A percentile compares a stretch with the other conserved stretches of the same genome.
Conservation (phyloP, 257 asterid genomes). For the Solanum tarijense region DNA sequence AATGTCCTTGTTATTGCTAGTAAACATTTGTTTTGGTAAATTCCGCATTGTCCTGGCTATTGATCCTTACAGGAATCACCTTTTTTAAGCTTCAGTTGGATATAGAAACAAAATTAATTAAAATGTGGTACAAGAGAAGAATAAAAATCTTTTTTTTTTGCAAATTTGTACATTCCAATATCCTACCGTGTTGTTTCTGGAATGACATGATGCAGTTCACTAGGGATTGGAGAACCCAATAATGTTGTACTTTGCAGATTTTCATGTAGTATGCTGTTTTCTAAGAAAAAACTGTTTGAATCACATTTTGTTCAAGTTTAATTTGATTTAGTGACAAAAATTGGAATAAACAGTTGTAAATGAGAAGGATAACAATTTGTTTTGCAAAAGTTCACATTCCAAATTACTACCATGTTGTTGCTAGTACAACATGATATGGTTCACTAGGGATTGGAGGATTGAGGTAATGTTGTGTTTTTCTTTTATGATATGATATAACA, state of each 20-base stretch:
- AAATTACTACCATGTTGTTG: not conserved
- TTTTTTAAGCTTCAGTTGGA: not conserved
- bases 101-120: not conserved
- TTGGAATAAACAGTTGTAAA: not conserved
- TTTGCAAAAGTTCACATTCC: not conserved
- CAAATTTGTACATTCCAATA: not conserved
- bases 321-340: not conserved
- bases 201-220: not conserved
- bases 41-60: not conserved
- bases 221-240: not conserved
- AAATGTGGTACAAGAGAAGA: not conserved
- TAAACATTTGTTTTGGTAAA: not conserved
- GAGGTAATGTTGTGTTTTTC: not conserved
- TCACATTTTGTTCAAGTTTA: not conserved
- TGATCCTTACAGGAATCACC: not conserved
- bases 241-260: not conserved
- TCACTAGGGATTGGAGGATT: not conserved
- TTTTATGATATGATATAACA: not conserved
- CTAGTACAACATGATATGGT: not conserved
- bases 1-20: not conserved
- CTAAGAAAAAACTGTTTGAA: not conserved
- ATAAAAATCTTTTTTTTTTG: not conserved
- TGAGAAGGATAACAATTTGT: not conserved
- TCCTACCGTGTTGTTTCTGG: not conserved
- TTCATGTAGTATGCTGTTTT: not conserved